These are phyloP conservation scores for Xylariaceae sp. DNA, from an alignment of 2,329 filamentous ascomycete species.

Conservation along the genomic window DNA sequence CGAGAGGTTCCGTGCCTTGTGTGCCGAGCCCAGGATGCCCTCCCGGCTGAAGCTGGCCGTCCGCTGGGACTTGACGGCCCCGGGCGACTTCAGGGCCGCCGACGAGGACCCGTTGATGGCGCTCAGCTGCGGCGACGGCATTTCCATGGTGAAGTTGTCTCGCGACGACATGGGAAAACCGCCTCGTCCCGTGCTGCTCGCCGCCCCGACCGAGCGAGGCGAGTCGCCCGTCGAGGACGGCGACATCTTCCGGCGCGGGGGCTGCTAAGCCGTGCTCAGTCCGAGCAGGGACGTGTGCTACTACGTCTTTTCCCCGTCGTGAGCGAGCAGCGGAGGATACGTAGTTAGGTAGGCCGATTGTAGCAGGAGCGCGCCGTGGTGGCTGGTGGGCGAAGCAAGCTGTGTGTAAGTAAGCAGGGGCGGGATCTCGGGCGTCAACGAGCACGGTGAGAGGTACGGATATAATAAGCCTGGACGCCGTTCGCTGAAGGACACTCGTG, in stretches of 20 bases:
- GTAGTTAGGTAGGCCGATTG: constrained; percentile 3
- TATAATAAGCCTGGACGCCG: constrained; percentile 20
- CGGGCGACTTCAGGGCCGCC: constrained; percentile 47
- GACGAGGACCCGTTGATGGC: constrained; percentile 33
- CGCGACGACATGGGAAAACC: constrained; percentile 39
- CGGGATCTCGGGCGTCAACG: constrained; percentile 13
- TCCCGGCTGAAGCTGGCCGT: constrained; percentile 46
- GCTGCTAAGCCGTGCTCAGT: neutral
- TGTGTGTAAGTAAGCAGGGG: constrained; percentile 18
- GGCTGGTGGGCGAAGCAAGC: constrained; percentile 7
- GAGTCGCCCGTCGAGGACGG: constrained; percentile 48
- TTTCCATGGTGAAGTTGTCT: constrained; percentile 42
- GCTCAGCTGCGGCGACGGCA: constrained; percentile 37
- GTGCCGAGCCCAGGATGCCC: constrained; percentile 44
- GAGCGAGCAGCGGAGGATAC: constrained; percentile 12
- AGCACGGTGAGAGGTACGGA: no score
- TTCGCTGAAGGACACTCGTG: constrained; percentile 7
- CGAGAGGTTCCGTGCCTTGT: constrained; percentile 47
- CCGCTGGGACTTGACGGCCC: constrained; percentile 38
- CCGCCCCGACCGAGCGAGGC: constrained; percentile 35
- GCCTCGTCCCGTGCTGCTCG: constrained; percentile 29
- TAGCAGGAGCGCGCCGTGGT: constrained; percentile 3
- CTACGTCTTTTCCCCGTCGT: no score
- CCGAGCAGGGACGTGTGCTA: no score
- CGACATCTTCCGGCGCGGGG: constrained; percentile 31